These are phyloP conservation scores for Beauveria caledonica DNA, from an alignment of 2,329 filamentous ascomycete species.

Conservation along the genomic window DNA sequence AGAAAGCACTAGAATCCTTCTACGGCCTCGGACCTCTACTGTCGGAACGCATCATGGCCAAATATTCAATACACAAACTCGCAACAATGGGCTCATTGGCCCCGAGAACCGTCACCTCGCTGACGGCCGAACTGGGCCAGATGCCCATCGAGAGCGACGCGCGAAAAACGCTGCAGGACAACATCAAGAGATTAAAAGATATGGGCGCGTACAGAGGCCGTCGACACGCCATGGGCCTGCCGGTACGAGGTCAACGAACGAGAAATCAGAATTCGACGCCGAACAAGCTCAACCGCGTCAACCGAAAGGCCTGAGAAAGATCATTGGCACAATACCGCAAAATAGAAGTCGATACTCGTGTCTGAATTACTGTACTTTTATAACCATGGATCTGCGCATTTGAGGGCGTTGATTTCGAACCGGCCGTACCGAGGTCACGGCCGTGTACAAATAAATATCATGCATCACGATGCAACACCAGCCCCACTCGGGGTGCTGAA, in stretches of 20 bases:
- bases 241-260: slow-evolving; percentile 84
- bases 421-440: not conserved
- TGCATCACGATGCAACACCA: not conserved
- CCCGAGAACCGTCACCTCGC: slow-evolving; percentile 67
- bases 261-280: slow-evolving; percentile 60
- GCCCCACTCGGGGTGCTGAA: not conserved
- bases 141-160: slow-evolving; percentile 95
- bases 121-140: slow-evolving; percentile 76
- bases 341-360: not conserved
- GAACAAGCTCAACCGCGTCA: slow-evolving; percentile 52
- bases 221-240: slow-evolving; percentile 86
- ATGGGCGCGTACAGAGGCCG: slow-evolving; percentile 86
- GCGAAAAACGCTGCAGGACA: slow-evolving; percentile 66
- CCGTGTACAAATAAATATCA: slow-evolving; percentile 9
- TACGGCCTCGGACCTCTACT: slow-evolving; percentile 71
- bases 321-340: not conserved
- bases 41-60: slow-evolving; percentile 72
- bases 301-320: slow-evolving; percentile 25
- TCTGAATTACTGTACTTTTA: slow-evolving; percentile 6
- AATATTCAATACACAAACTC: slow-evolving; percentile 77
- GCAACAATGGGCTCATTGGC: slow-evolving; percentile 69
- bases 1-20: slow-evolving; percentile 74
- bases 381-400: not conserved
- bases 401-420: not conserved
- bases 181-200: slow-evolving; percentile 78